Conservation (phyloP, 768 basidiomycete genomes). For the Nevesoporus exiguus region DNA sequence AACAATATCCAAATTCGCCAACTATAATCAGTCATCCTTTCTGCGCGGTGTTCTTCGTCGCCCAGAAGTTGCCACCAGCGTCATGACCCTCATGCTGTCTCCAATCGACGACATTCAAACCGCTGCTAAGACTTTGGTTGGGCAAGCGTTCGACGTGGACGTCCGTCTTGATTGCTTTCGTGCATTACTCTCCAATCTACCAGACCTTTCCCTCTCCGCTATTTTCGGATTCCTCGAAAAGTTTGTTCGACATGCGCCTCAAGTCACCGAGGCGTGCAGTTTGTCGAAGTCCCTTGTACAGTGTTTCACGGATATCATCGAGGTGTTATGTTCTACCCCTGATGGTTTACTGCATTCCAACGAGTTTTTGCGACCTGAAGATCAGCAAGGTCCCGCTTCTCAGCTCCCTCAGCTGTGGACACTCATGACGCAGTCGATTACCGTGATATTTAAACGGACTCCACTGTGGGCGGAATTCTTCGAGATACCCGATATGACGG, state of each 20-base stretch:
- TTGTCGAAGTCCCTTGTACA: conserved; percentile 88
- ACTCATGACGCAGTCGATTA: conserved; percentile 73
- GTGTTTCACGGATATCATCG: conserved; percentile 90
- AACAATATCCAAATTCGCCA: conserved; percentile 60
- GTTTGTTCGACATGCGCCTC: conserved; percentile 59
- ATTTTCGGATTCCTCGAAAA: conserved; percentile 62
- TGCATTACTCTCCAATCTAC: conserved; percentile 63
- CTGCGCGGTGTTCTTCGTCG: conserved; percentile 53
- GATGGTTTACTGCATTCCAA: conserved; percentile 65
- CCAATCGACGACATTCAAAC: conserved; percentile 72
- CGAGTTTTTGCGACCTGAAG: conserved; percentile 45
- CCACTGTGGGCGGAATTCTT: conserved; percentile 79
- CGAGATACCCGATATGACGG: conserved; percentile 79
- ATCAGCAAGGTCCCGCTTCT: conserved; percentile 45
- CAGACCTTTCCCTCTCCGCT: conserved; percentile 66
- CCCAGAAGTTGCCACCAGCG: conserved; percentile 53
- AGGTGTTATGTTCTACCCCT: conserved; percentile 72
- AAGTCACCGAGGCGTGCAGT: conserved; percentile 80
- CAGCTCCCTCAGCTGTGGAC: conserved; percentile 74
- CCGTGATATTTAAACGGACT: conserved; percentile 82
- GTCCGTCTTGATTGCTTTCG: conserved; percentile 85
- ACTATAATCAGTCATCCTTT: conserved; percentile 52
- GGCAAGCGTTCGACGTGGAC: conserved; percentile 87
- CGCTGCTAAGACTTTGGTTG: conserved; percentile 76
- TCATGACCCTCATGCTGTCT: conserved; percentile 74